A percentile compares a stretch with the other conserved stretches of the same genome.
phyloP scores from a whole-genome alignment of 805 yeast genomes.

The Saccharomycodes ludwigii region DNA sequence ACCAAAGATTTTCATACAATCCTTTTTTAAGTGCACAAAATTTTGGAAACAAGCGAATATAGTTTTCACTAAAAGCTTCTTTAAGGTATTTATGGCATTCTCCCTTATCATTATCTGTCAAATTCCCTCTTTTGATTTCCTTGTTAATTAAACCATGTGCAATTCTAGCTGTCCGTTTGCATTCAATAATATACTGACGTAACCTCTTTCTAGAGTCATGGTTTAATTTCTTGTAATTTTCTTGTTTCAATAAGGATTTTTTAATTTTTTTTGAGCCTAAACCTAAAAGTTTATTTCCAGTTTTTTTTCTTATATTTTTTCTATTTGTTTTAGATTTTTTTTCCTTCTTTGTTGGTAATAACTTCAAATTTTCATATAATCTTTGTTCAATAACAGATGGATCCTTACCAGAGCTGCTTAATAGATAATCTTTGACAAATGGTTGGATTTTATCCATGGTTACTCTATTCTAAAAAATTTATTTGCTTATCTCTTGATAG shows the following conservation, averaged over 20 bases:
- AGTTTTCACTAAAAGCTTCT: conserved; percentile 11
- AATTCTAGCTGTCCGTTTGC: conserved; percentile 16
- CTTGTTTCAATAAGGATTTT: conserved; percentile 9
- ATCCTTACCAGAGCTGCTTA: conserved; percentile 18
- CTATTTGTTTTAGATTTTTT: conserved; percentile 6
- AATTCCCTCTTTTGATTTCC: conserved; percentile 3
- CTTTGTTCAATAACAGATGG: conserved; percentile 21
- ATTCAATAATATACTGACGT: conserved; percentile 15
- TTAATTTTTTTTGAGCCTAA: conserved; percentile 4
- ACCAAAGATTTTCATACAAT: conserved; percentile 56
- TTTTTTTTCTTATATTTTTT: conserved; percentile 5
- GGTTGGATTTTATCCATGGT: conserved; percentile 20
- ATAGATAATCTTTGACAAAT: conserved; percentile 19
- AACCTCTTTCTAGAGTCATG: conserved; percentile 22
- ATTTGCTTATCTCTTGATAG: conserved; percentile 4
- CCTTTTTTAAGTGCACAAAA: conserved; percentile 27
- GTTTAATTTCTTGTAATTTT: conserved; percentile 15
- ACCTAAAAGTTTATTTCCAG: conserved; percentile 7
- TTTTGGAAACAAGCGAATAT: conserved; percentile 25
- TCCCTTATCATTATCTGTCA: conserved; percentile 8
- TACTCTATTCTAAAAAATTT: no score
- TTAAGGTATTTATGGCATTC: conserved; percentile 15
- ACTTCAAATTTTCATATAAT: conserved; percentile 18
- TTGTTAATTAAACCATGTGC: conserved; percentile 8
- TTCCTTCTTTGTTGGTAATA: conserved; percentile 22